These are phyloP conservation scores for Vachellia collinsii DNA, from an alignment of 306 rosid genomes.

Conservation along the genomic window DNA sequence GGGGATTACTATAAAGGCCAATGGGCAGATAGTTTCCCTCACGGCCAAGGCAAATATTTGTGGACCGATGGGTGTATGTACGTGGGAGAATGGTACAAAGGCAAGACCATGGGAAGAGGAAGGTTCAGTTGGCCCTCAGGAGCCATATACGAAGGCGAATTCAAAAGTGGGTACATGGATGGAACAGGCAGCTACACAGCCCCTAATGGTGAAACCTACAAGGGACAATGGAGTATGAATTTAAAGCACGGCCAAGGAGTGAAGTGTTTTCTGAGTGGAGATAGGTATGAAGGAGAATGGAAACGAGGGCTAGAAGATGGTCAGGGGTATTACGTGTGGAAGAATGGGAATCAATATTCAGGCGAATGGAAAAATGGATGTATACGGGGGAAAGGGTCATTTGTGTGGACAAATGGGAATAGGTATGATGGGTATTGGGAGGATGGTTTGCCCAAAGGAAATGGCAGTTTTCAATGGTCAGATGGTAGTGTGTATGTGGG, in stretches of 20 bases:
- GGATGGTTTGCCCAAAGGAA: slow-evolving; percentile 71
- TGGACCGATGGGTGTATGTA: slow-evolving; percentile 95
- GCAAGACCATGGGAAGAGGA: slow-evolving; percentile 79
- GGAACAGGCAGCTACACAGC: slow-evolving; percentile 73
- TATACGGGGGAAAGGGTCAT: slow-evolving; percentile 71
- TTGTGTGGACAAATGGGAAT: slow-evolving; percentile 73
- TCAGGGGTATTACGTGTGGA: slow-evolving; percentile 78
- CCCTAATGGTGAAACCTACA: slow-evolving; percentile 68
- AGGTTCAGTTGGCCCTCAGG: slow-evolving; percentile 96
- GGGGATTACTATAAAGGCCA: slow-evolving; percentile 90
- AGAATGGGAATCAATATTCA: slow-evolving; percentile 58
- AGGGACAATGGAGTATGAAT: slow-evolving; percentile 83
- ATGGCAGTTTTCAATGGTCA: slow-evolving; percentile 69
- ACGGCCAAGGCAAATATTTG: slow-evolving; percentile 77
- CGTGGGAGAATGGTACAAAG: slow-evolving; percentile 80
- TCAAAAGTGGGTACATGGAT: slow-evolving; percentile 81
- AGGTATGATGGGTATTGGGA: slow-evolving; percentile 83
- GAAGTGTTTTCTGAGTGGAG: slow-evolving; percentile 64
- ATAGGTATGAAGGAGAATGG: slow-evolving; percentile 91
- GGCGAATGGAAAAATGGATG: slow-evolving; percentile 93
- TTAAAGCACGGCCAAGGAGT: slow-evolving; percentile 80
- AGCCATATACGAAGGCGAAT: slow-evolving; percentile 91
- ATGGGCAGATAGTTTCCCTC: slow-evolving; percentile 81
- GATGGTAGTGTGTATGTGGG: slow-evolving; percentile 80
- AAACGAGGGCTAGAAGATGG: slow-evolving; percentile 70